Evolutionary conservation across 2,329 filamentous ascomycete species (phyloP), one percentile per base, ranked within the genome.

Genomic region (Cladosporium sp.): DNA sequence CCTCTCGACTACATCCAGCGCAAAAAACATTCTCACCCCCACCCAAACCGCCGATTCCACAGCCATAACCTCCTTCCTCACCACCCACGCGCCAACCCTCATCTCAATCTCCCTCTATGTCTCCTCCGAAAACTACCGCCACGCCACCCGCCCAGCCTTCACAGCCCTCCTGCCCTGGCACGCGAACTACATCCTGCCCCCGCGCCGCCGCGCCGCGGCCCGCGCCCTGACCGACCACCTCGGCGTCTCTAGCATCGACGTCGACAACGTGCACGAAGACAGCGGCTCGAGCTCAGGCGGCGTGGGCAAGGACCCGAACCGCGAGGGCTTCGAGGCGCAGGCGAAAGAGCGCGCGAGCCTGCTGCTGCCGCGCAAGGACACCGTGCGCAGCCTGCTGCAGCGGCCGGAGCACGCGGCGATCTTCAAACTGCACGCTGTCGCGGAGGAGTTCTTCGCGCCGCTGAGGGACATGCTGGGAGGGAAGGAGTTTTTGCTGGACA

Each of bases 41-140:
- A 51, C 62, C 18, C 67, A 72, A 56, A 8, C 13, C 58, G 70
- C 66, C 40, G 70, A 75, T 53, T 67, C 60, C 77, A 79, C 59
- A 40, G 65, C 62, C 19, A 46, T 63, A 8, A 53, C 61, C 13
- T 62, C 63, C 57, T 91, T 91, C 70, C 74, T 96, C 60, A 77
- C 84, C 66, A 80, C 84, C 22, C 83, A 85, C 54, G 88, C 86
- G n/a, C 82, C 84, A 46, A 82, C 86, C 32, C 80, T 97, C 55
- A 69, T 96, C 62, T 87, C 95, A 62, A 83, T 96, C 53, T 91
- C 85, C 48, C 84, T 97, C 61, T 97, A 95, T 69, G 86, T 93
- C 58, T 93, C 90, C 32, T 88, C 86, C 53, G 83, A 89, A 58
- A 96, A 97, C 74, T 98, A 93, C 80, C 77, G 83, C 52, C 75